Base-by-base conservation (phyloP, 306 rosid species). In the Rosa multiflora region DNA sequence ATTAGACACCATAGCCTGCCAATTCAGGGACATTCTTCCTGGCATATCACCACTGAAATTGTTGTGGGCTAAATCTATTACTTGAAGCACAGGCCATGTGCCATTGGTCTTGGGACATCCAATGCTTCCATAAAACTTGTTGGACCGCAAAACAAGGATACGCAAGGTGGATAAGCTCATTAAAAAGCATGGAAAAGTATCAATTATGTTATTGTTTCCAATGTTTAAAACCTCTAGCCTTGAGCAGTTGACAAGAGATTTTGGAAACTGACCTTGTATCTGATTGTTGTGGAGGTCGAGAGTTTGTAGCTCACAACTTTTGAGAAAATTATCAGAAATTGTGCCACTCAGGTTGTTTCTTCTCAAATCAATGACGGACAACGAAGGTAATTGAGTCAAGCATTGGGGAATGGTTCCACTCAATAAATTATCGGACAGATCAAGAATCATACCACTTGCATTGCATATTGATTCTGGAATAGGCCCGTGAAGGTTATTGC, bases 181-280 rank as follows among this genome's bases (percentile, higher is more conserved):
- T 17, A 49, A 13, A 4, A 49, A 12, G 17, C 53, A 49, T 49
- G 53, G 17, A 49, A 49, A 49, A 10, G 17, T 13, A 49, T 49
- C 53, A 3, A 6, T 13, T 3, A 49, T 49, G 0, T 49, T 6
- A 49, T 49, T 53, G 59, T 53, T 53, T 53, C 23, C 23, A 0
- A 53, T 3, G 2, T 17, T 53, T 20, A 53, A 20, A 53, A 53
- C 67, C 81, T 72, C 79, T 47, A 84, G 67, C 8, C 2, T 23
- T 18, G 13, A 44, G 74, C 84, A 84, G 51, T 67, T 76, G 56
- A 73, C 73, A 40, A 84, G 4, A 23, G 87, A 72, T 14, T 10
- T 39, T 0, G 82, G 87, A n/a, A 80, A 42, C 43, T 0, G 0
- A 13, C 82, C 84, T 13, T 9, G 5, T 1, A 80, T 21, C 3